phyloP scores from a whole-genome alignment of 176 grass and related monocot genomes.

The Aegilops tauschii region DNA sequence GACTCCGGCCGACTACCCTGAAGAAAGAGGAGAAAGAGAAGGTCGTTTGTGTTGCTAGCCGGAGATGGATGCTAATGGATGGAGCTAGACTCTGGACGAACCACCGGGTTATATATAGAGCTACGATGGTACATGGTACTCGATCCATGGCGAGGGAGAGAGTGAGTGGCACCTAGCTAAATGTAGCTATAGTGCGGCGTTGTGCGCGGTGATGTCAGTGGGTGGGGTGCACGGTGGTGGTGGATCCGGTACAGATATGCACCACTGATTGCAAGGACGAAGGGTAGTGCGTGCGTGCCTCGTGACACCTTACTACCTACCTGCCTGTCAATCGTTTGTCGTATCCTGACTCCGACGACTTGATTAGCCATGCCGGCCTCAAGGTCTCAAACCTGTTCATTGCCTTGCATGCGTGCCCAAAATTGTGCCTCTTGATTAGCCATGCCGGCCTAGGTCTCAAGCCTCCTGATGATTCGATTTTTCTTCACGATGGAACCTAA shows the following conservation, averaged over 20 bases:
- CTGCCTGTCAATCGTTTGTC: background rate
- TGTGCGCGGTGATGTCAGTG: conserved; percentile 42
- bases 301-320: background rate
- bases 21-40: background rate
- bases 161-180: background rate
- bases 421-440: background rate
- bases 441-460: background rate
- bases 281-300: background rate
- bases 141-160: background rate
- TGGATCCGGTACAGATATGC: conserved; percentile 15
- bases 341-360: background rate
- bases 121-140: background rate
- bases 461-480: background rate
- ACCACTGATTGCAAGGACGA: background rate
- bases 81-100: background rate
- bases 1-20: background rate
- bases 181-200: background rate
- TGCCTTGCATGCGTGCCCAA: background rate
- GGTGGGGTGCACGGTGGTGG: background rate
- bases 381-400: background rate
- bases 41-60: background rate
- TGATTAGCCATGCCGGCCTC: background rate
- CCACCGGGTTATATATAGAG: conserved; percentile 34
- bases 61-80: background rate
- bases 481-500: background rate